Evolutionary conservation across 257 asterid genomes (phyloP).

Genomic region (Ophiorrhiza pumila): DNA sequence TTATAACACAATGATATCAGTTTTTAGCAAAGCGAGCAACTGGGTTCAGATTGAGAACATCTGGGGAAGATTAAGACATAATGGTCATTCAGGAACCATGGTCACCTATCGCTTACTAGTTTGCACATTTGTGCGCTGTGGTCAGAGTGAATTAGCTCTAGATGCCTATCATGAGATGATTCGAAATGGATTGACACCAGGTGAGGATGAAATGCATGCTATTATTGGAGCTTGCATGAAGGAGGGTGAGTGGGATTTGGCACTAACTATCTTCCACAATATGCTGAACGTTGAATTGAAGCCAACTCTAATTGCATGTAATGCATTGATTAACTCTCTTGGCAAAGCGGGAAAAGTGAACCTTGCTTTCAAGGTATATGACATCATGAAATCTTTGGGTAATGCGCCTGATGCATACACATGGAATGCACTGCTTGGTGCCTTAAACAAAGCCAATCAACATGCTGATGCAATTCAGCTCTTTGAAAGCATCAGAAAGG

Average conservation of each 20-base stretch:
- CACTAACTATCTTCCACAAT: constrained; percentile 41
- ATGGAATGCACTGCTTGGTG: constrained; percentile 79
- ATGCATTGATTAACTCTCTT: constrained; percentile 64
- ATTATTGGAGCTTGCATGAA: constrained; percentile 78
- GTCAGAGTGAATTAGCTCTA: constrained; percentile 77
- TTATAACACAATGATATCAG: constrained; percentile 80
- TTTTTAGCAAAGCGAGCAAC: constrained; percentile 47
- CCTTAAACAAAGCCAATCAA: constrained; percentile 56
- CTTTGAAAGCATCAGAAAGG: constrained; percentile 55
- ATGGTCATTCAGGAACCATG: constrained; percentile 43
- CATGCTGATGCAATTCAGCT: constrained; percentile 60
- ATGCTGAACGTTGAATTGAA: constrained; percentile 53
- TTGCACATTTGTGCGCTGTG: constrained; percentile 75
- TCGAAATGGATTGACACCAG: constrained; percentile 49
- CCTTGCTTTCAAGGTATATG: constrained; percentile 58
- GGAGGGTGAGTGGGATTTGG: constrained; percentile 79
- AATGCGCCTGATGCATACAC: constrained; percentile 79
- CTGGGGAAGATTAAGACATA: constrained; percentile 58
- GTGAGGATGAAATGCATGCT: constrained; percentile 75
- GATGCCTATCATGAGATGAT: constrained; percentile 84
- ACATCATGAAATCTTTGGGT: constrained; percentile 52
- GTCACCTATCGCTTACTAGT: constrained; percentile 75
- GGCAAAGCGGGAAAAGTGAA: constrained; percentile 69
- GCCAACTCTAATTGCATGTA: constrained; percentile 65
- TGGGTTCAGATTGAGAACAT: constrained; percentile 60